These are phyloP conservation scores for Colletotrichum sublineola DNA, from an alignment of 2,329 filamentous ascomycete genomes.

Conservation along the genomic window DNA sequence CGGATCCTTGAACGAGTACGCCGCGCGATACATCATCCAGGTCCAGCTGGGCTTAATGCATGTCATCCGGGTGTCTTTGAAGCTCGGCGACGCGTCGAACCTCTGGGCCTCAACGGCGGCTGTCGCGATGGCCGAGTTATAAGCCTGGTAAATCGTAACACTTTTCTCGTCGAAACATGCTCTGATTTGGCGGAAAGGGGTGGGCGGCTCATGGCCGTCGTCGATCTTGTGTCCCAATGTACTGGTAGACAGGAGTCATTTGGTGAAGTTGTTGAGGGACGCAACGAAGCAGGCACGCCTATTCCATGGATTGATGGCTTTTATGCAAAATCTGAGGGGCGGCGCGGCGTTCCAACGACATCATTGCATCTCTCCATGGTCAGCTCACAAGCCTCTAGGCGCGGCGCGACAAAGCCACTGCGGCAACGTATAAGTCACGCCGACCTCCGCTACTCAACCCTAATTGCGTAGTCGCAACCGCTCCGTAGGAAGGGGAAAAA, in stretches of 20 bases:
- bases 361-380: neutral
- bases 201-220: neutral
- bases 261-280: neutral
- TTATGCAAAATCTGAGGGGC: neutral
- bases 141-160: slow-evolving; percentile 74
- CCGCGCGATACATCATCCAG: slow-evolving; percentile 75
- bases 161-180: slow-evolving; percentile 62
- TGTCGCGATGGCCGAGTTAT: slow-evolving; percentile 64
- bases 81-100: slow-evolving; percentile 65
- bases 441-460: neutral
- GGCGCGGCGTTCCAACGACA: neutral
- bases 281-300: neutral
- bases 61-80: slow-evolving; percentile 69
- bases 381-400: neutral
- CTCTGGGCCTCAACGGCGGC: slow-evolving; percentile 65
- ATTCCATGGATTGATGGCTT: neutral
- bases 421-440: neutral
- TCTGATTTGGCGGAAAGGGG: slow-evolving; percentile 62
- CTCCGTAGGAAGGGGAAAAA: neutral
- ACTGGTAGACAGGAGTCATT: no score
- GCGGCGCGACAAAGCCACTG: neutral
- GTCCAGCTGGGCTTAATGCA: slow-evolving; percentile 75
- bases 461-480: neutral
- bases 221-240: neutral
- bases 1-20: slow-evolving; percentile 69